Evolutionary conservation across 2,329 filamentous ascomycete genomes (phyloP).

Genomic region (Exophiala lecanii-corni): DNA sequence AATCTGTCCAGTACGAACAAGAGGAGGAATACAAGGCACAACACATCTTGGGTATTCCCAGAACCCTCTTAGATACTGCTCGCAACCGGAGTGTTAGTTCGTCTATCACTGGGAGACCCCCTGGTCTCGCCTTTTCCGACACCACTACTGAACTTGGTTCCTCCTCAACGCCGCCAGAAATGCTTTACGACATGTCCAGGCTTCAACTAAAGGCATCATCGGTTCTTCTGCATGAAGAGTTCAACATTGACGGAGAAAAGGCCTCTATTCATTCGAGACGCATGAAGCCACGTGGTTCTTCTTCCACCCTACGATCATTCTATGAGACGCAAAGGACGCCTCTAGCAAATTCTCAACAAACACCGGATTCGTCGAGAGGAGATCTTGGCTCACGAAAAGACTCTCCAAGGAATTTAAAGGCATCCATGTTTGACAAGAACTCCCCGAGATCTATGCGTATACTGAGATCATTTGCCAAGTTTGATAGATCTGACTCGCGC

Average conservation of each 20-base stretch:
- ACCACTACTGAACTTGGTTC: constrained; percentile 25
- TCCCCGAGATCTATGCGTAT: constrained; percentile 17
- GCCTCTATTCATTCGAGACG: constrained; percentile 5
- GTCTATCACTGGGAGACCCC: constrained; percentile 17
- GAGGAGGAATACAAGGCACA: constrained; percentile 21
- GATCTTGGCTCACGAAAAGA: constrained; percentile 38
- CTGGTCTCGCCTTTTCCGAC: constrained; percentile 23
- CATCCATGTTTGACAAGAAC: constrained; percentile 8
- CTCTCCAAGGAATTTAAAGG: constrained; percentile 21
- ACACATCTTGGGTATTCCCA: constrained; percentile 24
- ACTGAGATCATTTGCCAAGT: constrained; percentile 16
- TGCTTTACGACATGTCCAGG: constrained; percentile 3
- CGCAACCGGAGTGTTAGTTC: constrained; percentile 26
- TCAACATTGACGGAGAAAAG: constrained; percentile 7
- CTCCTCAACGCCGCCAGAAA: constrained; percentile 11
- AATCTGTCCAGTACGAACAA: constrained; percentile 10
- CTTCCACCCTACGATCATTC: constrained; percentile 44
- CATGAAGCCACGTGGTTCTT: constrained; percentile 30
- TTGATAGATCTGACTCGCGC: constrained; percentile 8
- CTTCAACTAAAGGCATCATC: constrained; percentile 21
- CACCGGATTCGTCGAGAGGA: constrained; percentile 39
- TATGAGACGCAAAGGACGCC: constrained; percentile 43
- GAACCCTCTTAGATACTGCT: constrained; percentile 18
- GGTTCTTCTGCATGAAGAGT: constrained; percentile 21
- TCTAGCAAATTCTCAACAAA: constrained; percentile 39